Base-by-base conservation (phyloP, 164 flowering plant species). In the Echeveria elegans region DNA sequence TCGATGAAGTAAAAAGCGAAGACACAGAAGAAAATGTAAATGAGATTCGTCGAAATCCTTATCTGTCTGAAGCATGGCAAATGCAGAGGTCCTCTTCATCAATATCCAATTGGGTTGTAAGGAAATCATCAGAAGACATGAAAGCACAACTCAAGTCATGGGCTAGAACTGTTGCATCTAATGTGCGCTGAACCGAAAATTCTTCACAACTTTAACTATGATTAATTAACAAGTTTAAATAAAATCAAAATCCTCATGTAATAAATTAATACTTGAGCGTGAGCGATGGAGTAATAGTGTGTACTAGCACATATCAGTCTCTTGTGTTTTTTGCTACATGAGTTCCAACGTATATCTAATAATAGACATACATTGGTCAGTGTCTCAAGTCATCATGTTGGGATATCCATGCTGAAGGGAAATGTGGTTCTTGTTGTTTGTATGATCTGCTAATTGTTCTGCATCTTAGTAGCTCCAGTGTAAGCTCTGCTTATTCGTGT, bases 91-190 rank as follows among this genome's bases (percentile, higher is more conserved):
- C 75, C 66, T 64, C 66, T 0, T 82, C 84, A 41, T 71, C 73
- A 18, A 63, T 75, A n/a, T 85, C 85, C 6, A 72, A 71, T 31
- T 77, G 80, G 82, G 77, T 31, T 37, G 70, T 71, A 18, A 71
- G 48, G 10, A 76, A 66, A 47, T 78, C 87, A 31, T 71, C 71
- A 31, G 79, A 77, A 32, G 88, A 86, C 67, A 79, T 86, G 83
- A 91, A 91, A 69, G 81, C 77, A 59, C 90, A 87, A 48, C 77
- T 91, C 74, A 91, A 78, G 81, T 85, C 75, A 50, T 91, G 97
- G 97, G 97, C 97, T 1, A 79, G 86, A 80, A 76, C 84, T 43
- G 93, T 91, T 48, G 97, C 97, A 21, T 82, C 87, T 11, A 85
- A 86, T 52, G 87, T 86, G 65, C 75, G 75, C 12, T 72, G 69